phyloP scores from a whole-genome alignment of 192 early-diverging fungal genomes.

The Dimargaris verticillata region DNA sequence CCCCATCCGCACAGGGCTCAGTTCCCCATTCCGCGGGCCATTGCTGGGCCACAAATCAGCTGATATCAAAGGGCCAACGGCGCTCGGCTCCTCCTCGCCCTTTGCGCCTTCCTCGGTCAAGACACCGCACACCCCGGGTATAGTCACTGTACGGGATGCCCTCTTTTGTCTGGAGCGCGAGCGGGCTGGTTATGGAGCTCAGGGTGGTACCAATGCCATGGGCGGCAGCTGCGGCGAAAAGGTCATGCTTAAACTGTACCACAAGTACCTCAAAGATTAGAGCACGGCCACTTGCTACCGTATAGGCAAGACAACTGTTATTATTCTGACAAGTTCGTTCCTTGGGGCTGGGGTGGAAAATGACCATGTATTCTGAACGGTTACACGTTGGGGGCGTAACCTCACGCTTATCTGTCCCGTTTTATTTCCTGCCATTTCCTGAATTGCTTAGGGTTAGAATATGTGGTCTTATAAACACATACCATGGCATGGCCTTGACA shows the following conservation, averaged over 20 bases:
- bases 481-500: no score
- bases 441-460: no score
- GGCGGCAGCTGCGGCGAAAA: slow-evolving; percentile 8
- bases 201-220: slow-evolving; percentile 3
- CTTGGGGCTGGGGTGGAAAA: no score
- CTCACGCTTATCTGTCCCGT: no score
- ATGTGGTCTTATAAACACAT: no score
- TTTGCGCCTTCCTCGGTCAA: slow-evolving; percentile 13
- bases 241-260: slow-evolving; percentile 10
- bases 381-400: no score
- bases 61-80: no score
- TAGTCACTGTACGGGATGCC: slow-evolving; percentile 55
- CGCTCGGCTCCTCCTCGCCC: slow-evolving; percentile 1
- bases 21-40: background rate
- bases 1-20: slow-evolving; percentile 15
- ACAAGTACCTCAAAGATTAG: slow-evolving; percentile 11
- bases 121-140: slow-evolving; percentile 22
- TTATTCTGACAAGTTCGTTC: no score
- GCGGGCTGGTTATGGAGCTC: slow-evolving; percentile 15
- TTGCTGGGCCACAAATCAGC: background rate
- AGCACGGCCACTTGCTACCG: background rate
- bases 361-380: no score
- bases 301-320: no score
- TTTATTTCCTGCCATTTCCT: no score
- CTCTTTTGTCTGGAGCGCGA: slow-evolving; percentile 60